Conservation (phyloP, 805 yeast species). For the Starmera amethionina region DNA sequence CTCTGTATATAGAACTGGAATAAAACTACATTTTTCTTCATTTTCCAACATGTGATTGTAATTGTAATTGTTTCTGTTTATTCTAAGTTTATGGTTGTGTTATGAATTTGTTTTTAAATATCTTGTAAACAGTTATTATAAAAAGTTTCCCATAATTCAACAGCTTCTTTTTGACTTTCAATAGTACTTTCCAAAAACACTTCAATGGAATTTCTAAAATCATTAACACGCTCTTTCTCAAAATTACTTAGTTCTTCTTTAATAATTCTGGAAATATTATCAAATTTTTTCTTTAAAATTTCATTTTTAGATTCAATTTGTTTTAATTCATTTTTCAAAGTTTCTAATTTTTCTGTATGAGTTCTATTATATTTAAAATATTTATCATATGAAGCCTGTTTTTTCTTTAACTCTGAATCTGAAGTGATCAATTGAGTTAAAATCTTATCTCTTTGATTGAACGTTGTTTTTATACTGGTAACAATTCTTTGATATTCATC, state of each 20-base stretch:
- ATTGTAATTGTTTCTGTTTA: no score
- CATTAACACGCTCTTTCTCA: conserved; percentile 68
- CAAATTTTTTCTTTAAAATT: conserved; percentile 48
- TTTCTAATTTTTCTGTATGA: conserved; percentile 53
- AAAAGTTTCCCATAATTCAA: conserved; percentile 83
- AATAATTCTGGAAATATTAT: conserved; percentile 54
- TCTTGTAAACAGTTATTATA: conserved; percentile 40
- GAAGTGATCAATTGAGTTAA: conserved; percentile 36
- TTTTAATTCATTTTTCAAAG: conserved; percentile 49
- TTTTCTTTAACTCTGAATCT: conserved; percentile 39
- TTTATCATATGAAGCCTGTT: conserved; percentile 36
- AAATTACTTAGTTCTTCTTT: conserved; percentile 56
- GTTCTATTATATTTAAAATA: conserved; percentile 34
- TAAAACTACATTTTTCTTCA: no score
- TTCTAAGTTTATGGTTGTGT: no score
- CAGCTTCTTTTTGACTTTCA: conserved; percentile 87
- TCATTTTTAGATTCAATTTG: conserved; percentile 43
- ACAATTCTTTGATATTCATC: conserved; percentile 81
- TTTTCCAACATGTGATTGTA: no score
- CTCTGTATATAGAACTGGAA: neutral
- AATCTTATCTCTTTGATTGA: conserved; percentile 62
- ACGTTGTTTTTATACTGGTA: conserved; percentile 62
- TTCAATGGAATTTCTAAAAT: conserved; percentile 83
- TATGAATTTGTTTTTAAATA: neutral
- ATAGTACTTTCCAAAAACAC: conserved; percentile 83